Percentiles rank a stretch among this genome's conserved stretches.
Evolutionary conservation across 2,329 filamentous ascomycete species (phyloP).

Genomic region (Pseudophaeomoniella oleicola): DNA sequence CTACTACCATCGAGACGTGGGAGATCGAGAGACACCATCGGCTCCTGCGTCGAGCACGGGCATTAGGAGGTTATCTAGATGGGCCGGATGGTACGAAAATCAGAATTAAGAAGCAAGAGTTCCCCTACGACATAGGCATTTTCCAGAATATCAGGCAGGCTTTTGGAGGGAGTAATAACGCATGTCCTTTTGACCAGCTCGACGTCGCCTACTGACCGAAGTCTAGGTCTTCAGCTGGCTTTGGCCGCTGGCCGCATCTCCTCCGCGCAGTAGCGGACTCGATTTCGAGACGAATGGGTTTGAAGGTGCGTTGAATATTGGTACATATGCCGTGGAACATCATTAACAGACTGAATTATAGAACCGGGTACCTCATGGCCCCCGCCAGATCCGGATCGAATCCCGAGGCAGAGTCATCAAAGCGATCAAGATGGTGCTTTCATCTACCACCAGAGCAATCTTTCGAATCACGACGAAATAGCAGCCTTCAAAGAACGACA

Average conservation of each 20-base stretch:
- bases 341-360: slow-evolving; percentile 6
- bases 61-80: slow-evolving; percentile 42
- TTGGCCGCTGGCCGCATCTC: slow-evolving; percentile 42
- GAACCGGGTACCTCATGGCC: slow-evolving; percentile 27
- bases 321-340: neutral
- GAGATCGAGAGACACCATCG: slow-evolving; percentile 36
- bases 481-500: slow-evolving; percentile 41
- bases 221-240: slow-evolving; percentile 38
- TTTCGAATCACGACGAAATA: slow-evolving; percentile 26
- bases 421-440: slow-evolving; percentile 12
- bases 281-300: slow-evolving; percentile 46
- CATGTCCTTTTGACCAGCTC: slow-evolving; percentile 11
- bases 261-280: slow-evolving; percentile 29
- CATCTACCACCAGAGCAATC: slow-evolving; percentile 14
- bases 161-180: slow-evolving; percentile 40
- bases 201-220: slow-evolving; percentile 10
- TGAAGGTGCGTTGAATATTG: slow-evolving; percentile 29
- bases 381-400: slow-evolving; percentile 34
- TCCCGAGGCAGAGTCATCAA: slow-evolving; percentile 19
- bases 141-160: slow-evolving; percentile 43
- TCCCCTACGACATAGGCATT: slow-evolving; percentile 51
- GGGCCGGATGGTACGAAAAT: slow-evolving; percentile 41
- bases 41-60: slow-evolving; percentile 28
- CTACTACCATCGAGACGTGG: slow-evolving; percentile 52
- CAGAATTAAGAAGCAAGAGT: slow-evolving; percentile 44